These are phyloP conservation scores for Melanogaster broomeanus DNA, from an alignment of 768 basidiomycete species.

Conservation along the genomic window DNA sequence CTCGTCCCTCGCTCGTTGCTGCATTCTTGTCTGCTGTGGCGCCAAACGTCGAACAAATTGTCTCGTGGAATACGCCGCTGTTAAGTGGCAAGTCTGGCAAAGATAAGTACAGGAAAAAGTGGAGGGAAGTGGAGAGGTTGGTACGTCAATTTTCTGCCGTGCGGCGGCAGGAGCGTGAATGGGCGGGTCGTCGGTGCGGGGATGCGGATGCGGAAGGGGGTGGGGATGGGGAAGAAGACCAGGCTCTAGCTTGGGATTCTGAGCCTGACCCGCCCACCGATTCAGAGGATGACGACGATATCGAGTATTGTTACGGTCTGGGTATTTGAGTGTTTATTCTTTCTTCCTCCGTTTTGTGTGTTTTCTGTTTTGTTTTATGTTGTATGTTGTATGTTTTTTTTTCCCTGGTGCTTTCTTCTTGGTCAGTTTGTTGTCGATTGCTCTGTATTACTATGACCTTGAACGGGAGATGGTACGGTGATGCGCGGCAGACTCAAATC, in stretches of 20 bases:
- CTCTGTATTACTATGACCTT: not conserved
- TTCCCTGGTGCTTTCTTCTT: too few relatives aligned
- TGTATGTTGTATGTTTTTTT: not conserved
- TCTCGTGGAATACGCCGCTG: conserved; percentile 31
- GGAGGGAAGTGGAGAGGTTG: conserved; percentile 24
- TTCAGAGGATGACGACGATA: conserved; percentile 26
- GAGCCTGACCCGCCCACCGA: conserved; percentile 22
- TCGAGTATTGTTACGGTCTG: conserved; percentile 24
- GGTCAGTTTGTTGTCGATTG: not conserved
- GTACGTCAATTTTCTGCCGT: conserved; percentile 21
- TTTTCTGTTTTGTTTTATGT: not conserved
- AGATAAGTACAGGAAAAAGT: conserved; percentile 24
- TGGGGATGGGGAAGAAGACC: conserved; percentile 8
- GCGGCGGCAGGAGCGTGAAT: conserved; percentile 22
- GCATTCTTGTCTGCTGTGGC: conserved; percentile 30
- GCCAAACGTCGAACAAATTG: conserved; percentile 30
- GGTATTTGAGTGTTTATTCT: conserved; percentile 3
- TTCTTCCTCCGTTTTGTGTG: not conserved
- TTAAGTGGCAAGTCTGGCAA: conserved; percentile 24
- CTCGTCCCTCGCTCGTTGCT: conserved; percentile 26
- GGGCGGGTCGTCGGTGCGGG: conserved; percentile 5
- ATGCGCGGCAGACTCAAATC: too few relatives aligned
- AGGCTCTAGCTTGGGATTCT: conserved; percentile 18
- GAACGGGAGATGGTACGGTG: too few relatives aligned
- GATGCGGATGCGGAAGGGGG: not conserved